These are phyloP conservation scores for Amesomyces nigricolor DNA, from an alignment of 2,329 filamentous ascomycete species.

Conservation along the genomic window DNA sequence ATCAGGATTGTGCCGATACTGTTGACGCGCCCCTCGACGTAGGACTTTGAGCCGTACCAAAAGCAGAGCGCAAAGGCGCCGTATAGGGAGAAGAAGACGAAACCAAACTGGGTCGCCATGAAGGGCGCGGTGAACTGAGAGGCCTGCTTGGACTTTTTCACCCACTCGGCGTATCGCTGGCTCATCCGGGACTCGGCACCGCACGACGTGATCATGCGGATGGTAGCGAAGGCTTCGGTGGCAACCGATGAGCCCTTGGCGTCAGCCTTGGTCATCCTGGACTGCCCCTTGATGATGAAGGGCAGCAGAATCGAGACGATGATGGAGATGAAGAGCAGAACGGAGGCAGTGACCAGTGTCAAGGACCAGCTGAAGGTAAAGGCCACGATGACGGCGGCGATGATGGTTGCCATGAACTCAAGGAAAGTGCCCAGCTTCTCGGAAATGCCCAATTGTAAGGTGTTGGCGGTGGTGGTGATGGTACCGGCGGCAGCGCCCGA, in stretches of 20 bases:
- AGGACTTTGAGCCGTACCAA: conserved; percentile 55
- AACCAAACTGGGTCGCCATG: conserved; percentile 47
- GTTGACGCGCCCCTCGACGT: conserved; percentile 40
- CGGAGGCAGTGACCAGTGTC: conserved; percentile 52
- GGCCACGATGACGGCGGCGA: conserved; percentile 49
- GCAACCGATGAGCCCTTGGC: conserved; percentile 54
- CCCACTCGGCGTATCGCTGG: conserved; percentile 49
- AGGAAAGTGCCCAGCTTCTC: conserved; percentile 57
- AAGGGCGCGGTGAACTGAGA: conserved; percentile 47
- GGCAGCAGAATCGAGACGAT: conserved; percentile 46
- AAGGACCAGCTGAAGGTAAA: conserved; percentile 55
- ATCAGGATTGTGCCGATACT: conserved; percentile 51
- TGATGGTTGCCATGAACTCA: conserved; percentile 49
- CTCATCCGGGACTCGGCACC: conserved; percentile 53
- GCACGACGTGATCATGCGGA: conserved; percentile 58
- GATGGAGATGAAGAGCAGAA: conserved; percentile 51
- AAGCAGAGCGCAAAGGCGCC: conserved; percentile 53
- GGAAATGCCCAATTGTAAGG: conserved; percentile 59
- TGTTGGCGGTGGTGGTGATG: conserved; percentile 59
- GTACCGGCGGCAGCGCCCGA: conserved; percentile 56
- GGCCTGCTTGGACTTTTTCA: conserved; percentile 47
- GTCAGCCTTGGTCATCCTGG: conserved; percentile 45
- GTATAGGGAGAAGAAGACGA: conserved; percentile 51
- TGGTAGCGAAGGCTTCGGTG: conserved; percentile 54
- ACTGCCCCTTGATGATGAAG: conserved; percentile 49